Evolutionary conservation across 495 filamentous ascomycete genomes (phyloP).

Genomic region (Penicillium fimorum): DNA sequence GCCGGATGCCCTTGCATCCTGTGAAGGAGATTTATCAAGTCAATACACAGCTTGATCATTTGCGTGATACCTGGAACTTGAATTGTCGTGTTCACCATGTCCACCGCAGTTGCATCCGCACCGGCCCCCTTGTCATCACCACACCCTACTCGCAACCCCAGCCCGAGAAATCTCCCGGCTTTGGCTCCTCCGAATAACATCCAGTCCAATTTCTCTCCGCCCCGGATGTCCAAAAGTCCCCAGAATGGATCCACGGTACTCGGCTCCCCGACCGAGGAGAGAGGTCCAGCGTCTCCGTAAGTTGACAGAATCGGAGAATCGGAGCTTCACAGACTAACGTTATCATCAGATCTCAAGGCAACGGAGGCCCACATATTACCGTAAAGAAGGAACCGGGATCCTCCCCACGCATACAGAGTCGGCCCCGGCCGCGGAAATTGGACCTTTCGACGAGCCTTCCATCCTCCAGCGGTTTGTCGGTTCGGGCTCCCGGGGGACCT

Average conservation of each 20-base stretch:
- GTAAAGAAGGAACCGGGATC: slow-evolving; percentile 96
- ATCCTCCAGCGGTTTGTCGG: slow-evolving; percentile 55
- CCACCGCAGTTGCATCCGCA: slow-evolving; percentile 53
- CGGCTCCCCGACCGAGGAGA: slow-evolving; percentile 50
- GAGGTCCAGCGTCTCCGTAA: slow-evolving; percentile 56
- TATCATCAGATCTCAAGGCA: slow-evolving; percentile 34
- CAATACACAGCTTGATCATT: not conserved
- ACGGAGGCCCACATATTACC: slow-evolving; percentile 69
- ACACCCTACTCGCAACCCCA: slow-evolving; percentile 46
- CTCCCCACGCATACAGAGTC: slow-evolving; percentile 68
- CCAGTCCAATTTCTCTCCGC: slow-evolving; percentile 37
- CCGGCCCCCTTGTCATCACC: slow-evolving; percentile 48
- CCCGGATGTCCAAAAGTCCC: slow-evolving; percentile 35
- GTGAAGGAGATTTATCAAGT: slow-evolving; percentile 2
- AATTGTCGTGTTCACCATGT: slow-evolving; percentile 34
- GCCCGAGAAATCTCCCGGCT: slow-evolving; percentile 49
- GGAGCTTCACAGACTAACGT: not conserved
- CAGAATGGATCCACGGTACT: slow-evolving; percentile 42
- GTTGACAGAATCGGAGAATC: slow-evolving; percentile 22
- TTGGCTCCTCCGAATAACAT: slow-evolving; percentile 37
- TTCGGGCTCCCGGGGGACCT: slow-evolving; percentile 68
- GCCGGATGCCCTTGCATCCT: slow-evolving; percentile 3
- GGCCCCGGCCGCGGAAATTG: slow-evolving; percentile 84
- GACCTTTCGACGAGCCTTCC: slow-evolving; percentile 77
- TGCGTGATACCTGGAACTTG: not conserved